Base-by-base conservation (phyloP, 495 filamentous ascomycete genomes). In the Penicillium malachiteum region DNA sequence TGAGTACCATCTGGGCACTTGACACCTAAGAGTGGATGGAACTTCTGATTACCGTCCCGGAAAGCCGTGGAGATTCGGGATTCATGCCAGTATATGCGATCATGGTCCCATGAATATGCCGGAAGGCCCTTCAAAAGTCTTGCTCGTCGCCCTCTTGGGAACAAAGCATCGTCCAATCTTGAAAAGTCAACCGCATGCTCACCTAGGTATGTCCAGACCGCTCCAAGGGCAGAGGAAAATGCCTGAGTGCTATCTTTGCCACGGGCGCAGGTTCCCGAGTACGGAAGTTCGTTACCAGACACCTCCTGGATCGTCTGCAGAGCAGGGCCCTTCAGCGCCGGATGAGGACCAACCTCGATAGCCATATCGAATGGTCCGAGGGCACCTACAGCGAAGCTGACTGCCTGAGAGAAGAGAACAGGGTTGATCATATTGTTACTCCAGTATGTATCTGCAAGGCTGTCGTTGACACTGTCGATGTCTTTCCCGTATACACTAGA, bases 281-380 rank as follows among this genome's bases (percentile, higher is more conserved):
- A 82, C 0, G 74, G 72, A 7, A 78, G 4, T 10, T 48, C 21
- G 1, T 45, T 11, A 0, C 59, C 43, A 2, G 48, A 55, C 0
- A 61, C 26, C 7, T 66, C 64, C 52, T 74, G 60, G 6, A 79
- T 69, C 1, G 63, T 81, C 51, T 80, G 64, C 6, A 59, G 57
- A 2, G 69, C 69, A 7, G 83, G 79, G 0, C 76, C 73, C 47
- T 73, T 79, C 3, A 87, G 67, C 12, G 77, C 71, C 4, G 80
- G 72, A 51, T 85, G 83, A 0, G 84, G 84, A 1, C 84, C 84
- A 40, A 86, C 51, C 51, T 87, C 84, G 13, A 87, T 50, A 5
- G 58, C 71, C 47, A 70, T 54, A 54, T 64, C 56, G 48, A 77
- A 80, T 8, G 65, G 64, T 5, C 71, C 49, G 1, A 60, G 51